phyloP scores from a whole-genome alignment of 441 rosid genomes.

The Geranium incanum region DNA sequence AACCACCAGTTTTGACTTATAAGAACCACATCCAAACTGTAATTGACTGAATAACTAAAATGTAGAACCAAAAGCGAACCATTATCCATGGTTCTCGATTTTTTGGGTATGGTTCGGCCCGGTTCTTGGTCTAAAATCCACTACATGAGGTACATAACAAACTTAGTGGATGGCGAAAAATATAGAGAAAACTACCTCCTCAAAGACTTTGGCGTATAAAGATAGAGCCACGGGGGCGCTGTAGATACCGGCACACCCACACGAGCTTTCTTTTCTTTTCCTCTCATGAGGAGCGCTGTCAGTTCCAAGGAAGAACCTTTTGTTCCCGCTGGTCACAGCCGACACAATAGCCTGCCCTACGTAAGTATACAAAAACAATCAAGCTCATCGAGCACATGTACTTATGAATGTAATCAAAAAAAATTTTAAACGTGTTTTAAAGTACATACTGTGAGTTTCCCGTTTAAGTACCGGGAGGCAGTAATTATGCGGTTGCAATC shows the following conservation, averaged over 20 bases:
- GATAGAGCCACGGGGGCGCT: slow-evolving; percentile 77
- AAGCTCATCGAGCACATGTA: neutral
- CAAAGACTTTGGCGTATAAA: slow-evolving; percentile 77
- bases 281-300: slow-evolving; percentile 95
- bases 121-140: too few species aligned
- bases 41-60: too few species aligned
- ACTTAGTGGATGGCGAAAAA: neutral
- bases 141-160: too few species aligned
- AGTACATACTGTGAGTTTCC: slow-evolving; percentile 64
- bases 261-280: slow-evolving; percentile 60
- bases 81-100: too few species aligned
- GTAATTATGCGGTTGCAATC: slow-evolving; percentile 79
- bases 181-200: slow-evolving; percentile 59
- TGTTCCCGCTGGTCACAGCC: slow-evolving; percentile 89
- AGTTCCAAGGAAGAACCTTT: slow-evolving; percentile 82
- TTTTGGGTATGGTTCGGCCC: too few species aligned
- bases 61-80: too few species aligned
- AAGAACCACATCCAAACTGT: too few species aligned
- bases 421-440: neutral
- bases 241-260: slow-evolving; percentile 89
- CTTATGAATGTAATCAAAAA: too few species aligned
- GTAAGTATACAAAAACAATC: slow-evolving; percentile 5
- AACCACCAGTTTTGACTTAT: too few species aligned
- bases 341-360: slow-evolving; percentile 78
- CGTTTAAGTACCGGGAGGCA: slow-evolving; percentile 94